Base-by-base conservation (phyloP, 1,284 basidiomycete species). In the Mycena sp. region DNA sequence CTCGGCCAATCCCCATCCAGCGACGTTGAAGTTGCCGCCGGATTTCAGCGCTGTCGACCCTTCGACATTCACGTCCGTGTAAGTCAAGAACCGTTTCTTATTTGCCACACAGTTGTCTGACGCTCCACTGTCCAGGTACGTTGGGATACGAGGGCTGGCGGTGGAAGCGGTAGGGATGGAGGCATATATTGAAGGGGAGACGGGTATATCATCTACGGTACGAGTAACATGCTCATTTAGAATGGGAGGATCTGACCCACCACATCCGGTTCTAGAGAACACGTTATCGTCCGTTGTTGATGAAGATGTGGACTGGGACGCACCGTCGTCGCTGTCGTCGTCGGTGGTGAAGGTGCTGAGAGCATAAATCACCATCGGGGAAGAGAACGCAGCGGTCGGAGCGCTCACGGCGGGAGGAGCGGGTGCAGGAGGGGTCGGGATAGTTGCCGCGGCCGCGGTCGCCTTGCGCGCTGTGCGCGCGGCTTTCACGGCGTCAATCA, bases 201-300 rank as follows among this genome's bases (percentile, higher is more conserved):
- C 9, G 32, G 44, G 17, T 41, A 41, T 48, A 43, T 30, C 40
- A 10, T 3, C 23, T 53, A 50, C 43, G 23, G 35, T 52, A 50
- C 45, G 41, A 53, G 3, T 57, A 57, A 57, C 54, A 23, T 30
- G 43, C 25, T 52, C 61, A 26, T 51, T 62, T 29, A 62, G 54
- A 62, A 62, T 26, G 53, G 59, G n/a, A 61, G 59, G 52, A 43
- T 19, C 45, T 61, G 43, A 40, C 28, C 26, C 23, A 28, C 53
- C 37, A 61, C 48, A 30, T 63, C 54, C 30, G 30, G 32, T 35
- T 37, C 61, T 63, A 46, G 32, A 19, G 19, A 26, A 10, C 26
- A 29, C 19, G 29, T 48, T 28, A 46, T 25, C 32, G n/a, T 28
- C 21, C 21, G 35, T 16, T 5, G 12, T 37, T n/a, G 40, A 29